Evolutionary conservation across 1,284 basidiomycete genomes (phyloP).

Genomic region (Somion occarium): DNA sequence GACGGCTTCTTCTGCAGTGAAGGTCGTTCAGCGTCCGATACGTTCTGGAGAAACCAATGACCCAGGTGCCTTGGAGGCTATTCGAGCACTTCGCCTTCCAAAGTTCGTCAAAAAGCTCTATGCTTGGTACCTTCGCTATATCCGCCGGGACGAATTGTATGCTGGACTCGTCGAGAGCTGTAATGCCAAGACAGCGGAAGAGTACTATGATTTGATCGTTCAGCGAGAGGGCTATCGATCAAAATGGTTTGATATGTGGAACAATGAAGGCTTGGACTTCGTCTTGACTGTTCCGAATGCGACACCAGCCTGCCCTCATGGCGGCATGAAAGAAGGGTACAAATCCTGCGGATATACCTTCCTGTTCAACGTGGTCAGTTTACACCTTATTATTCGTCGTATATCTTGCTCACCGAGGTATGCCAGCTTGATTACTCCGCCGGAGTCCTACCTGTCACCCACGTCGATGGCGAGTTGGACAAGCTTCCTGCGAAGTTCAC

Average conservation of each 20-base stretch:
- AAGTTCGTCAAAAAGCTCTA: constrained; percentile 33
- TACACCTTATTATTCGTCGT: constrained; percentile 1
- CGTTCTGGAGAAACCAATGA: constrained; percentile 42
- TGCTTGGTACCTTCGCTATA: constrained; percentile 34
- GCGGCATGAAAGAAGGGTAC: constrained; percentile 28
- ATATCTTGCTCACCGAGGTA: not conserved
- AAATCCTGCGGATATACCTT: constrained; percentile 33
- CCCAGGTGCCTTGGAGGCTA: constrained; percentile 33
- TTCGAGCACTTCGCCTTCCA: constrained; percentile 34
- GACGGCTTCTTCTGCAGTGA: constrained; percentile 13
- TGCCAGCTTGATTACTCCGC: constrained; percentile 67
- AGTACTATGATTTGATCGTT: constrained; percentile 56
- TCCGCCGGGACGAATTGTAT: constrained; percentile 23
- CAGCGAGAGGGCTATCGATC: constrained; percentile 52
- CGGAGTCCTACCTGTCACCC: constrained; percentile 69
- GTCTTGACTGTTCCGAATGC: constrained; percentile 57
- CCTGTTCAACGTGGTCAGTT: constrained; percentile 59
- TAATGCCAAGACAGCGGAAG: constrained; percentile 42
- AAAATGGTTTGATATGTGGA: constrained; percentile 26
- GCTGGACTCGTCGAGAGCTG: constrained; percentile 38
- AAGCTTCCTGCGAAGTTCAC: constrained; percentile 38
- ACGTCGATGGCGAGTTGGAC: constrained; percentile 58
- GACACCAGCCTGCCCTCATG: constrained; percentile 49
- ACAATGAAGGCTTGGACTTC: constrained; percentile 43
- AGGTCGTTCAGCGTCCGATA: constrained; percentile 26